phyloP scores from a whole-genome alignment of 257 asterid species.

The Solanum pennellii region DNA sequence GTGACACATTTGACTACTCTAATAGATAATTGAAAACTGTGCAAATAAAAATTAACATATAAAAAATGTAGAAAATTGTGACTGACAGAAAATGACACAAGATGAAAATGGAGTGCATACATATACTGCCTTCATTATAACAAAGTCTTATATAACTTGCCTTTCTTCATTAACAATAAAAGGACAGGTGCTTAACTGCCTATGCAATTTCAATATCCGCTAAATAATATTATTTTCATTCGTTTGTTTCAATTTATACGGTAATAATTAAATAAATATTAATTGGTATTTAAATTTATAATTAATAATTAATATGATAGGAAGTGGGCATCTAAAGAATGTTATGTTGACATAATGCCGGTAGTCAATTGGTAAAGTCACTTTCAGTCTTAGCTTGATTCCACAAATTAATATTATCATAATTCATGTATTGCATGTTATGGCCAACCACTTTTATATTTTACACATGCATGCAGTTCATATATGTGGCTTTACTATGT shows the following conservation, averaged over 20 bases:
- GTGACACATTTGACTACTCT: no score
- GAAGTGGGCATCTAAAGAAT: background rate
- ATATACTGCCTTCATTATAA: background rate
- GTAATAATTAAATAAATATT: background rate
- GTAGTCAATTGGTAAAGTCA: background rate
- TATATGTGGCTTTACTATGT: no score
- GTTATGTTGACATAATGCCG: background rate
- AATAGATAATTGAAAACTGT: background rate
- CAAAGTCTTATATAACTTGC: background rate
- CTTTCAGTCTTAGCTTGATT: background rate
- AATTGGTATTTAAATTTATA: background rate
- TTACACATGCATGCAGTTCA: background rate
- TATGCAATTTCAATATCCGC: background rate
- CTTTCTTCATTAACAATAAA: background rate
- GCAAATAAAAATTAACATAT: background rate
- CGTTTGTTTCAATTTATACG: background rate
- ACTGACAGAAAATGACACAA: conserved; percentile 3
- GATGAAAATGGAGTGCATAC: background rate
- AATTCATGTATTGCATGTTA: background rate
- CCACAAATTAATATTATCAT: background rate
- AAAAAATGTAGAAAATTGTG: background rate
- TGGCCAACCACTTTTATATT: background rate
- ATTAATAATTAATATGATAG: background rate
- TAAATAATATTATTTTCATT: background rate
- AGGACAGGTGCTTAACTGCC: background rate